A percentile compares a stretch with the other conserved stretches of the same genome.
These are phyloP conservation scores for Lentinula edodes DNA, from an alignment of 768 basidiomycete genomes.

Conservation along the genomic window DNA sequence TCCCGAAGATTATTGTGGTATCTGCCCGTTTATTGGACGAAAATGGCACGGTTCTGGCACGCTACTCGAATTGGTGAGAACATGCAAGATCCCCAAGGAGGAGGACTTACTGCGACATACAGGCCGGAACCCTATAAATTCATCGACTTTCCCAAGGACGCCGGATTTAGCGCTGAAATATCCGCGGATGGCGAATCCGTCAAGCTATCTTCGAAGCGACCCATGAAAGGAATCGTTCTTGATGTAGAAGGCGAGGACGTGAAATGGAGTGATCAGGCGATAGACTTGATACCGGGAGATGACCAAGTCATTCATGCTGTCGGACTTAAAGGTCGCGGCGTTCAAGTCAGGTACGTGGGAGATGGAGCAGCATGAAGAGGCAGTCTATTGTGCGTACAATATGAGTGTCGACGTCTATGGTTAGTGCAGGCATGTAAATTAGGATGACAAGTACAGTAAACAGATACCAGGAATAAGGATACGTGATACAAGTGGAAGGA, in stretches of 20 bases:
- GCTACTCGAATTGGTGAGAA: slow-evolving; percentile 71
- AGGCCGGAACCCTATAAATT: slow-evolving; percentile 98
- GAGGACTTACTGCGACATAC: slow-evolving; percentile 7
- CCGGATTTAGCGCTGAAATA: slow-evolving; percentile 53
- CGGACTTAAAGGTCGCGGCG: slow-evolving; percentile 61
- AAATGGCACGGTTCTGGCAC: slow-evolving; percentile 51
- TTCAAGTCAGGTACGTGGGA: slow-evolving; percentile 67
- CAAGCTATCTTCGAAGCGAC: slow-evolving; percentile 50
- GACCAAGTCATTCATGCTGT: slow-evolving; percentile 59
- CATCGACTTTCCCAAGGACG: slow-evolving; percentile 70
- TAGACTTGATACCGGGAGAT: slow-evolving; percentile 88
- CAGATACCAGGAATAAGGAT: slow-evolving; percentile 14
- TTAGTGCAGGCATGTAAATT: slow-evolving; percentile 6
- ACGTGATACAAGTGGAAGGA: slow-evolving; percentile 20
- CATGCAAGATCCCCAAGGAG: no score
- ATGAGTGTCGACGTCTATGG: not conserved
- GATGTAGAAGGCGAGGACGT: slow-evolving; percentile 70
- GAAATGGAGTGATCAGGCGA: slow-evolving; percentile 83
- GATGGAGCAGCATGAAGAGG: slow-evolving; percentile 61
- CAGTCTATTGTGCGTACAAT: slow-evolving; percentile 1
- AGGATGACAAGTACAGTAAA: slow-evolving; percentile 8
- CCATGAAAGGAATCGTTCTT: slow-evolving; percentile 85
- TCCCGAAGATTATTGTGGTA: slow-evolving; percentile 63
- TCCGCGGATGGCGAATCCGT: slow-evolving; percentile 54
- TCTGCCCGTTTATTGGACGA: slow-evolving; percentile 63